A percentile compares a stretch with the other conserved stretches of the same genome.
These are phyloP conservation scores for Pythium folliculosum DNA, from an alignment of 352 stramenopile species.

Conservation along the genomic window DNA sequence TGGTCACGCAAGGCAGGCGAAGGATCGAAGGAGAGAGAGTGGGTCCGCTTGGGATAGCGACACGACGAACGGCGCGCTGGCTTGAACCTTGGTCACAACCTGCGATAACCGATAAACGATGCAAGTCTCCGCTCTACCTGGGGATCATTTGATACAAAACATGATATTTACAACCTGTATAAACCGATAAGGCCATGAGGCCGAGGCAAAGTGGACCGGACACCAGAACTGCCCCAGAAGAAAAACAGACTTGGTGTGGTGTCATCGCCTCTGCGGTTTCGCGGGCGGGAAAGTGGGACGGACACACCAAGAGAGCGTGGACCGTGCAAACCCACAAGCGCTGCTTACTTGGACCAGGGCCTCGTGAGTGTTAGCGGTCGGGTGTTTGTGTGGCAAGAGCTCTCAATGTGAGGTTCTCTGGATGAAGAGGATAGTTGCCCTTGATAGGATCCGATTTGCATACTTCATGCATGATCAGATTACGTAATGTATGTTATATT, in stretches of 20 bases:
- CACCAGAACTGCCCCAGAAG: not conserved
- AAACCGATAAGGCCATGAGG: not conserved
- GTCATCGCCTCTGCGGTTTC: not conserved
- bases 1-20: not conserved
- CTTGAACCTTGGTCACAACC: not conserved
- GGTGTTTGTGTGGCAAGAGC: too few relatives aligned
- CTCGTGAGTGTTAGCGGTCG: too few relatives aligned
- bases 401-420: too few relatives aligned
- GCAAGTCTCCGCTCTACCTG: not conserved
- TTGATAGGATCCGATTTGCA: too few relatives aligned
- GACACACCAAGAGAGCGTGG: too few relatives aligned
- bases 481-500: too few relatives aligned
- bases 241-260: not conserved
- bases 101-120: not conserved
- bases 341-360: too few relatives aligned
- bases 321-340: too few relatives aligned
- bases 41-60: conserved; percentile 1
- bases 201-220: not conserved
- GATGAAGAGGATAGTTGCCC: too few relatives aligned
- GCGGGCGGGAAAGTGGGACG: not conserved
- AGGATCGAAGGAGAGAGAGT: not conserved
- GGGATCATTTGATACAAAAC: not conserved
- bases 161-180: not conserved
- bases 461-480: too few relatives aligned
- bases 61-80: not conserved